A percentile compares a stretch with the other conserved stretches of the same genome.
These are phyloP conservation scores for Neotropicomus parvogracilis DNA, from an alignment of 1,284 basidiomycete species.

Conservation along the genomic window DNA sequence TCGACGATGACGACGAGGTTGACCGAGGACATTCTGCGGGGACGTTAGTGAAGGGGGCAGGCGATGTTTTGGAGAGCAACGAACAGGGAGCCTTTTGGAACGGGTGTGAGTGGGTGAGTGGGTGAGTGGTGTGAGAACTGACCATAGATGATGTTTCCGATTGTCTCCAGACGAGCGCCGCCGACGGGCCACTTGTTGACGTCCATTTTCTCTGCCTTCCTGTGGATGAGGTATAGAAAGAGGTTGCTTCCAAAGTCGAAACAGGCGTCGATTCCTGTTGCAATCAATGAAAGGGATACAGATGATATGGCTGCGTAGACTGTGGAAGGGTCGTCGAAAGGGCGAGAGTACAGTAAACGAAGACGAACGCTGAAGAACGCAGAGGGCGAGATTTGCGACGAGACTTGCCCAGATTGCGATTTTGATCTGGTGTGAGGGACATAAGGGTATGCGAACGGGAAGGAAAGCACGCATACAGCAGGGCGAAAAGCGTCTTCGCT, in stretches of 20 bases:
- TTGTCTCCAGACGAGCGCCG: constrained; percentile 86
- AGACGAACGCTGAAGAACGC: constrained; percentile 61
- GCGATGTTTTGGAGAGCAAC: constrained; percentile 25
- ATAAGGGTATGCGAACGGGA: constrained; percentile 9
- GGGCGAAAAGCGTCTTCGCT: constrained; percentile 62
- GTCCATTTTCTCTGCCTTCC: constrained; percentile 71
- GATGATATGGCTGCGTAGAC: constrained; percentile 88
- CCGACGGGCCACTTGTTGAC: constrained; percentile 88
- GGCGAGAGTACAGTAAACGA: not conserved
- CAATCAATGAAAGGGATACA: constrained; percentile 82
- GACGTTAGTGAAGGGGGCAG: constrained; percentile 12
- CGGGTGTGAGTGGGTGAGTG: constrained; percentile 14
- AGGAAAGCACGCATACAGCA: constrained; percentile 46
- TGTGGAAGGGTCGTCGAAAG: constrained; percentile 26
- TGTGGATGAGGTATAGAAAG: constrained; percentile 79
- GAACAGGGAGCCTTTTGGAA: constrained; percentile 63
- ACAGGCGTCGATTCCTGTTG: constrained; percentile 85
- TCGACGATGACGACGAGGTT: constrained; percentile 86
- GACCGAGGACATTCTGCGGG: constrained; percentile 74
- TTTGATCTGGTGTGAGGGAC: constrained; percentile 64
- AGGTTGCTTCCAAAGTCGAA: constrained; percentile 93
- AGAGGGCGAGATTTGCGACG: constrained; percentile 68
- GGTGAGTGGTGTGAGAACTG: constrained; percentile 20
- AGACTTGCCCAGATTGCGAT: constrained; percentile 87
- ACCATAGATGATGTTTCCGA: constrained; percentile 90